Base-by-base conservation (phyloP, 495 filamentous ascomycete species). In the Neurospora sp. region DNA sequence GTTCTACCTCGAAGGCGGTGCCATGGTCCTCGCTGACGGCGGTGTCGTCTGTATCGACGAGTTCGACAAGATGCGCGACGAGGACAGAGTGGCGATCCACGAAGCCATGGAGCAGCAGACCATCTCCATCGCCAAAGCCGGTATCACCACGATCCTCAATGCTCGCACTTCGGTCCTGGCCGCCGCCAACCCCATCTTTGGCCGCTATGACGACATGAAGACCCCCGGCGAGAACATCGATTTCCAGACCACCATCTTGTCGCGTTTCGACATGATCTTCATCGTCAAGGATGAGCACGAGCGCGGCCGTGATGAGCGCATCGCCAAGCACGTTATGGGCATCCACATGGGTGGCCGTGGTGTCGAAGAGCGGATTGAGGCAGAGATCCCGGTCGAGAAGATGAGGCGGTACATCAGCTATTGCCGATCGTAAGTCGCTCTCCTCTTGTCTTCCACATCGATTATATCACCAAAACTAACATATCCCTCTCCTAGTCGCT, bases 41-140 rank as follows among this genome's bases (percentile, higher is more conserved):
- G 96, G 96, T 78, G 96, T 98, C 9, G 96, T 98, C 27, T 99
- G 96, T 84, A 99, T 99, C 82, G 96, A 99, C 80, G 96, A 99
- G 82, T 99, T 99, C 81, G 96, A 99, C 84, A 99, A 99, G 85
- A 99, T 99, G 96, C 89, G 96, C 73, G 96, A 99, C 81, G 96
- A 99, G 82, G 96, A 99, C 76, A 89, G 96, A 75, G 96, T 99
- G 27, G 96, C 96, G 10, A 99, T 99, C 81, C 96, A 99, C 86
- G 96, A 99, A 88, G 96, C 96, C 73, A 99, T 99, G 96, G 96
- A 99, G 79, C 96, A 99, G 83, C 96, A 99, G 82, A 99, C 96
- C 8, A 99, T 99, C 73, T 99, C 96, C 11, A 98, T 99, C 78
- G 96, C 96, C 75, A 99, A 99, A 83, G 96, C 96, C 5, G 96